A percentile compares a stretch with the other conserved stretches of the same genome.
Evolutionary conservation across 331 rosid species (phyloP).

Genomic region (Prunus yedoensis): DNA sequence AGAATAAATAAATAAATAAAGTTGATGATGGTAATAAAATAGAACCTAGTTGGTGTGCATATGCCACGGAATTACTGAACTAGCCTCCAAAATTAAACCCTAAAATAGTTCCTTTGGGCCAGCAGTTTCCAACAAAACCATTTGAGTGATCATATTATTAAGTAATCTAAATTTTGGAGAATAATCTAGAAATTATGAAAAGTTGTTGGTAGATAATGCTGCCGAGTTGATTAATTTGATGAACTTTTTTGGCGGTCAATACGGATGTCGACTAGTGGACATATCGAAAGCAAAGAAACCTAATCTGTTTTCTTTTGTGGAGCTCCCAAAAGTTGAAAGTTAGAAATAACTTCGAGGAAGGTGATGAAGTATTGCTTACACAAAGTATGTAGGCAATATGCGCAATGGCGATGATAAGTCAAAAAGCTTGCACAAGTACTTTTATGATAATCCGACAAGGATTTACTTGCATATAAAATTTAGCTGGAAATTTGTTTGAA

Average conservation of each 20-base stretch:
- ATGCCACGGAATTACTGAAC: neutral
- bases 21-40: constrained; percentile 28
- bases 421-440: neutral
- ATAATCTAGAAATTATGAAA: neutral
- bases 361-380: neutral
- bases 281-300: too few species aligned
- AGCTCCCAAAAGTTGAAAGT: neutral
- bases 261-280: neutral
- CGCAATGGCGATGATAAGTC: neutral
- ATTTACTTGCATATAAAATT: neutral
- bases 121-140: neutral
- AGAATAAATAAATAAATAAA: constrained; percentile 6
- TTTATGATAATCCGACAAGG: neutral
- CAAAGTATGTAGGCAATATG: neutral
- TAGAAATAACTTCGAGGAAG: neutral
- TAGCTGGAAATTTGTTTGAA: neutral
- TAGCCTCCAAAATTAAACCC: neutral
- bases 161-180: neutral
- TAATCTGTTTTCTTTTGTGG: neutral
- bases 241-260: neutral
- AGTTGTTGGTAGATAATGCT: neutral
- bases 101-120: neutral
- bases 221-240: neutral
- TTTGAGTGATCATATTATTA: neutral
- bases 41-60: constrained; percentile 15